A percentile compares a stretch with the other conserved stretches of the same genome.
These are phyloP conservation scores for Melastoma malabathricum DNA, from an alignment of 345 rosid genomes.

Conservation along the genomic window DNA sequence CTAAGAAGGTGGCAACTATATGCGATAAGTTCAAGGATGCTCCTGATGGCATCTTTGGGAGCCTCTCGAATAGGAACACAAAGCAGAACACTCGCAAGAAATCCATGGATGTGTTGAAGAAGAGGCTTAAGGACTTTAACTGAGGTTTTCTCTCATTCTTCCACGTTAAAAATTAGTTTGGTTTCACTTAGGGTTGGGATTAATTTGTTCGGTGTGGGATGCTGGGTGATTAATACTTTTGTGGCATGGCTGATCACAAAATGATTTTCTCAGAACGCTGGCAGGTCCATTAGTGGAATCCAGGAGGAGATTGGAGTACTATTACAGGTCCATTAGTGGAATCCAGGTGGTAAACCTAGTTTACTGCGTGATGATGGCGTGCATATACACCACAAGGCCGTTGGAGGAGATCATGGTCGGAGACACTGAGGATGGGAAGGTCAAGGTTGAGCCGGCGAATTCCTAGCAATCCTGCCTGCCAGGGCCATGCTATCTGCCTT, in stretches of 20 bases:
- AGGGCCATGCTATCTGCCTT: no score
- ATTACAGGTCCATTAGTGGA: constrained; percentile 39
- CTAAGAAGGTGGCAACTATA: constrained; percentile 80
- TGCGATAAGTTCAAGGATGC: constrained; percentile 88
- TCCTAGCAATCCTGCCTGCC: no score
- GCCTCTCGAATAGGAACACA: constrained; percentile 50
- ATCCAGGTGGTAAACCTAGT: constrained; percentile 33
- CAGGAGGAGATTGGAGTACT: constrained; percentile 36
- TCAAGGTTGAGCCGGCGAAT: no score
- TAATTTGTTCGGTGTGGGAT: no score
- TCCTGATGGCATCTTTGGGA: constrained; percentile 77
- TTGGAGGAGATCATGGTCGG: constrained; percentile 19
- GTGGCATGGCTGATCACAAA: no score
- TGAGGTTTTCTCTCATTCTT: constrained; percentile 17
- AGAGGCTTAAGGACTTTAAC: constrained; percentile 86
- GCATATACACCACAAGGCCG: constrained; percentile 29
- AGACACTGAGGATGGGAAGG: constrained; percentile 1
- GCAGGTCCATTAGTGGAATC: no score
- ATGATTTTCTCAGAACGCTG: no score
- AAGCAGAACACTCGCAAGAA: constrained; percentile 69
- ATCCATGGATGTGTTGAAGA: constrained; percentile 85
- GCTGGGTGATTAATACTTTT: no score
- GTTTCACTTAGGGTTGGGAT: no score
- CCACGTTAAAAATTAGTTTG: constrained; percentile 10
- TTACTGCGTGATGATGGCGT: constrained; percentile 30